Evolutionary conservation across 2,329 filamentous ascomycete species (phyloP).

Genomic region (Fusarium miscanthi): DNA sequence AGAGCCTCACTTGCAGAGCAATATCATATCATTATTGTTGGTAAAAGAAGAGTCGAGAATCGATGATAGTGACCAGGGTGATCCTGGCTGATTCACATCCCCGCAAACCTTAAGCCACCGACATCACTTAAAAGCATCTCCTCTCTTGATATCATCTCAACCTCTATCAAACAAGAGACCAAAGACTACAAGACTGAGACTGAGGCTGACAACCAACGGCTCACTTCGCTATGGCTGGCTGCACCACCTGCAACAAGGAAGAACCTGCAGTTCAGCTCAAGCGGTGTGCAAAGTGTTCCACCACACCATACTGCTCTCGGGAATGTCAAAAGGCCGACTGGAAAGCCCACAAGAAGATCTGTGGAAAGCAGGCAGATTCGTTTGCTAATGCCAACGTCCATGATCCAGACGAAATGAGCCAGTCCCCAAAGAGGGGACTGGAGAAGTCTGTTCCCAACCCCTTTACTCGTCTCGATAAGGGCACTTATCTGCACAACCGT

Average conservation of each 20-base stretch:
- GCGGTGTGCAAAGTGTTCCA: conserved; percentile 60
- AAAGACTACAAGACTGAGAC: neutral
- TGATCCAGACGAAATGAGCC: neutral
- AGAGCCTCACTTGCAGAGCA: neutral
- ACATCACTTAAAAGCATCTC: neutral
- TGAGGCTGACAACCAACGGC: neutral
- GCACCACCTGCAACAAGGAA: conserved; percentile 47
- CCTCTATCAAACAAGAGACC: neutral
- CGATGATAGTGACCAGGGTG: neutral
- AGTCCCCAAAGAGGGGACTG: conserved; percentile 46
- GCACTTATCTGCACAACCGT: conserved; percentile 57
- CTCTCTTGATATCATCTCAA: neutral
- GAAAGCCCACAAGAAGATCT: conserved; percentile 60
- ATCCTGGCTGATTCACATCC: neutral
- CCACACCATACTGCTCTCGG: conserved; percentile 60
- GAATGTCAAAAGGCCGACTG: conserved; percentile 64
- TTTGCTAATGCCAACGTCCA: neutral
- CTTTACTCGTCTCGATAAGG: conserved; percentile 54
- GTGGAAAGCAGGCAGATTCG: conserved; percentile 44
- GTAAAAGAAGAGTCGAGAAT: neutral
- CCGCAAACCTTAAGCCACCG: conserved; percentile 1
- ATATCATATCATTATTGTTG: neutral
- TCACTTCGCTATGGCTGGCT: conserved; percentile 1
- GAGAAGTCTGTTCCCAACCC: conserved; percentile 48
- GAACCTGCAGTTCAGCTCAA: conserved; percentile 48